Evolutionary conservation across 345 rosid genomes (phyloP).

Genomic region (Hypericum androsaemum): DNA sequence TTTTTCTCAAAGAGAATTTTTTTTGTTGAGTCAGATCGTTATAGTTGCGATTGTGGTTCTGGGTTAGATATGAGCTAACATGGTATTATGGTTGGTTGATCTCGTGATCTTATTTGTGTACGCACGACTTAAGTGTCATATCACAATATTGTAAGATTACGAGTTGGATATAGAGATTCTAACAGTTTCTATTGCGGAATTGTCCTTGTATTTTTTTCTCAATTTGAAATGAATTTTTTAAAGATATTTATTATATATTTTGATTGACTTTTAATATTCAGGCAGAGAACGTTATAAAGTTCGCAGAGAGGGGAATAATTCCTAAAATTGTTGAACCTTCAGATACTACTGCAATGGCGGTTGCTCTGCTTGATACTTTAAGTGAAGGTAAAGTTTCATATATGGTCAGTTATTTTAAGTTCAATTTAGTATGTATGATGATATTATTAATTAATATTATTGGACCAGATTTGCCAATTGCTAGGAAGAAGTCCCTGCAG

Average conservation of each 20-base stretch:
- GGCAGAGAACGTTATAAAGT: constrained; percentile 54
- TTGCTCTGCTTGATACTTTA: constrained; percentile 35
- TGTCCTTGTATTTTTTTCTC: background rate
- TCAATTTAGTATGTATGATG: background rate
- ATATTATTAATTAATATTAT: background rate
- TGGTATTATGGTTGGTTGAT: no score
- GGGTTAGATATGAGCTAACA: no score
- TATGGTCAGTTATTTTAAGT: background rate
- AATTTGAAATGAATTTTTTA: background rate
- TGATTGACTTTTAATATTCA: constrained; percentile 1
- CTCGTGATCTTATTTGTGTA: no score
- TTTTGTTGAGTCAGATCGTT: no score
- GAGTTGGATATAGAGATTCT: background rate
- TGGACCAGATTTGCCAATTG: constrained; percentile 62
- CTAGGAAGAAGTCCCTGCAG: constrained; percentile 64
- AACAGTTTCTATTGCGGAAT: background rate
- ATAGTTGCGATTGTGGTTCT: no score
- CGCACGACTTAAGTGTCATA: no score
- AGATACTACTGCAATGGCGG: constrained; percentile 13
- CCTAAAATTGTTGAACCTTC: constrained; percentile 19
- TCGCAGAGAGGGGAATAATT: constrained; percentile 36
- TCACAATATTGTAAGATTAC: no score
- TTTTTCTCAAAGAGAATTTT: no score
- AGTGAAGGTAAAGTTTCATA: constrained; percentile 37
- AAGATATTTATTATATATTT: background rate